Conservation (phyloP, 2,329 filamentous ascomycete species). For the Beauveria varroae region DNA sequence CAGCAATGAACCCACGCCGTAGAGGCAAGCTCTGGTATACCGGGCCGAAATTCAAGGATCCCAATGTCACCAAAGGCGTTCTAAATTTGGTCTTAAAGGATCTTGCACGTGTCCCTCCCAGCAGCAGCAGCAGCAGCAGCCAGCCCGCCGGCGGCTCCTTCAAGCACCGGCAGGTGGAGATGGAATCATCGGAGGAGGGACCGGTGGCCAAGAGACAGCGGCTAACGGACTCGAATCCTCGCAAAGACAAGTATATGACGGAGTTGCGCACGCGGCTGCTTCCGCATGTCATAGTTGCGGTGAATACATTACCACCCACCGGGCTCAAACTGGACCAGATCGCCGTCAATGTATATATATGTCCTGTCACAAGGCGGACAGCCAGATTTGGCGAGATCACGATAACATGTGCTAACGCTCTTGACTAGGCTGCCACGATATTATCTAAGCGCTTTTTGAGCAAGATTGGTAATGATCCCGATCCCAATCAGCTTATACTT, state of each 20-base stretch:
- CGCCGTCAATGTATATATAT: conserved; percentile 17
- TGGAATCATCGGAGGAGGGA: background rate
- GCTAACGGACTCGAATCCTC: background rate
- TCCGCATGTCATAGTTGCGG: conserved; percentile 23
- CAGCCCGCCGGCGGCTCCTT: background rate
- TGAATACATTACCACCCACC: conserved; percentile 18
- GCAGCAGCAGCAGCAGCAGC: background rate
- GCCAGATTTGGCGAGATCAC: too few species aligned
- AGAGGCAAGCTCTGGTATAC: background rate
- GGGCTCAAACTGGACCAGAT: conserved; percentile 22
- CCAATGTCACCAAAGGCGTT: background rate
- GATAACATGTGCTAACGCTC: conserved; percentile 8
- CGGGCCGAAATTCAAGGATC: background rate
- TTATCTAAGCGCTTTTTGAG: conserved; percentile 7
- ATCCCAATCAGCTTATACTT: background rate
- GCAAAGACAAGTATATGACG: conserved; percentile 15
- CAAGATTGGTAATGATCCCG: background rate
- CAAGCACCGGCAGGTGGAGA: too few species aligned
- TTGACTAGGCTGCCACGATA: conserved; percentile 7
- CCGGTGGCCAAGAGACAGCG: background rate
- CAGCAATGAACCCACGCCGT: background rate
- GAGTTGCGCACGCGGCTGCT: conserved; percentile 25
- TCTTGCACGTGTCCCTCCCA: background rate
- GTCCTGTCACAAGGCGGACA: too few species aligned
- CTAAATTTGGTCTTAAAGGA: background rate